Evolutionary conservation across 2,329 filamentous ascomycete genomes (phyloP).

Genomic region (Laburnicola sp.): DNA sequence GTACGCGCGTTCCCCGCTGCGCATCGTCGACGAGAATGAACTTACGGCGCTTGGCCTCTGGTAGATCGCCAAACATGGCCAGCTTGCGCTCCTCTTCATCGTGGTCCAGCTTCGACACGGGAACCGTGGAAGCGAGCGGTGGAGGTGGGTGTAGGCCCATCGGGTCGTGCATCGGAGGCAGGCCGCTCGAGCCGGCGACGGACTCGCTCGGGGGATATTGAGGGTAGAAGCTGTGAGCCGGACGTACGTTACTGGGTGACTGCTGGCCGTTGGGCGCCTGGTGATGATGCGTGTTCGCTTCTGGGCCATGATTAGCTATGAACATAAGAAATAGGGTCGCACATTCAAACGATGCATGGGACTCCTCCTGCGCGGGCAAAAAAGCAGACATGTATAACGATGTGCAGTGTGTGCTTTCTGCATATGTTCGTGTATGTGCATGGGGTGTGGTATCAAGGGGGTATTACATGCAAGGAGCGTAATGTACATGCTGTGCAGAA

Average conservation of each 20-base stretch:
- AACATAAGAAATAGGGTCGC: constrained; percentile 50
- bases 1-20: constrained; percentile 72
- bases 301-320: constrained; percentile 61
- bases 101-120: constrained; percentile 55
- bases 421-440: constrained; percentile 38
- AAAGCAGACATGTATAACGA: constrained; percentile 30
- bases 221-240: constrained; percentile 75
- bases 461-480: constrained; percentile 49
- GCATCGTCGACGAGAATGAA: constrained; percentile 95
- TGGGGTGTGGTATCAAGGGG: constrained; percentile 44
- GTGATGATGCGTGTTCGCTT: constrained; percentile 69
- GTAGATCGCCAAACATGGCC: constrained; percentile 82
- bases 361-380: constrained; percentile 24
- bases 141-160: constrained; percentile 53
- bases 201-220: constrained; percentile 64
- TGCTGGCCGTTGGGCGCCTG: constrained; percentile 60
- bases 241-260: constrained; percentile 69
- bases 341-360: constrained; percentile 30
- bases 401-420: constrained; percentile 30
- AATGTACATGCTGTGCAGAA: constrained; percentile 49
- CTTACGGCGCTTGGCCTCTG: constrained; percentile 88
- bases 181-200: constrained; percentile 57
- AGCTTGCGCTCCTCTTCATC: constrained; percentile 63
- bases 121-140: constrained; percentile 48
- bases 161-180: constrained; percentile 66